Evolutionary conservation across 495 filamentous ascomycete species (phyloP).

Genomic region (Hyaloscypha finlandica): DNA sequence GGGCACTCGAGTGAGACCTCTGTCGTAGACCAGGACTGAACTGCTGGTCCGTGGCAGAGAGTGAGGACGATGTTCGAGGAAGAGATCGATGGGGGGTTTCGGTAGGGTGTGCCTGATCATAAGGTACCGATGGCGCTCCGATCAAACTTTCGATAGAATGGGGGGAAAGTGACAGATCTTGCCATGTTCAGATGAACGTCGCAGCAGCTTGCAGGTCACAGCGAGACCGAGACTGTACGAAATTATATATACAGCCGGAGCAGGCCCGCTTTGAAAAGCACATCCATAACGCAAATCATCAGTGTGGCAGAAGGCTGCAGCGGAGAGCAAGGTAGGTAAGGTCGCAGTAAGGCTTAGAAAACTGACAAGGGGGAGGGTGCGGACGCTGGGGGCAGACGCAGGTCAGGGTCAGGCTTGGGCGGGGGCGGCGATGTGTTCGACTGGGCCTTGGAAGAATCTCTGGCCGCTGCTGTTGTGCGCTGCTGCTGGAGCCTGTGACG

Average conservation of each 20-base stretch:
- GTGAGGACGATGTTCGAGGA: not conserved
- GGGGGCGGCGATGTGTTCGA: not conserved
- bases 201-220: not conserved
- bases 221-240: slow-evolving; percentile 7
- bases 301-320: slow-evolving; percentile 27
- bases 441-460: not conserved
- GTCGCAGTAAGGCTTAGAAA: slow-evolving; percentile 16
- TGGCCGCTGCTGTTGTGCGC: slow-evolving; percentile 7
- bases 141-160: not conserved
- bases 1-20: not conserved
- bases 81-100: not conserved
- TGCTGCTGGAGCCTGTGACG: slow-evolving; percentile 4
- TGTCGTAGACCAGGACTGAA: not conserved
- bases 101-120: not conserved
- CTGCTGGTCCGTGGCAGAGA: not conserved
- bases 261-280: slow-evolving; percentile 9
- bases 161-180: slow-evolving; percentile 14
- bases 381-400: not conserved
- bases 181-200: slow-evolving; percentile 15
- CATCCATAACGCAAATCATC: slow-evolving; percentile 22
- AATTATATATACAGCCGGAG: slow-evolving; percentile 24
- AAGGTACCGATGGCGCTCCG: slow-evolving; percentile 5
- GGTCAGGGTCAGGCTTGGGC: not conserved
- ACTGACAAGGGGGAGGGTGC: slow-evolving; percentile 9
- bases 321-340: slow-evolving; percentile 14